Conservation (phyloP, 805 yeast genomes). For the Scheffersomyces ergatensis region DNA sequence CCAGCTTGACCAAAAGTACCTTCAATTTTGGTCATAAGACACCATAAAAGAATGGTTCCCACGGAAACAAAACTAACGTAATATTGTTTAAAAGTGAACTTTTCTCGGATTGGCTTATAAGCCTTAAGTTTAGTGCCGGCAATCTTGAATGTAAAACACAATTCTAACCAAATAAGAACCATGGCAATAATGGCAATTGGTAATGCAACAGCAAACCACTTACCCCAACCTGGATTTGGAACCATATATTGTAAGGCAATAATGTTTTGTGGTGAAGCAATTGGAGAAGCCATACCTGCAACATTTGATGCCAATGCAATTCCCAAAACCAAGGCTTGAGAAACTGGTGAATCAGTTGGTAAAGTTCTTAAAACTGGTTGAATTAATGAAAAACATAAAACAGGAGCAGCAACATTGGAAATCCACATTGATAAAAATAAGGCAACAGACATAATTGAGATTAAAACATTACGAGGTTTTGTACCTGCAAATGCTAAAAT, state of each 20-base stretch:
- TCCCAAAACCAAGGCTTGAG: slow-evolving; percentile 82
- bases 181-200: slow-evolving; percentile 73
- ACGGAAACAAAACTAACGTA: slow-evolving; percentile 41
- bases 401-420: slow-evolving; percentile 96
- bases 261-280: slow-evolving; percentile 94
- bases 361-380: slow-evolving; percentile 86
- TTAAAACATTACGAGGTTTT: slow-evolving; percentile 70
- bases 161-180: slow-evolving; percentile 67
- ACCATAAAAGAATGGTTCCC: slow-evolving; percentile 48
- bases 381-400: slow-evolving; percentile 82
- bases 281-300: slow-evolving; percentile 98
- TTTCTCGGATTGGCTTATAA: slow-evolving; percentile 45
- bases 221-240: slow-evolving; percentile 83
- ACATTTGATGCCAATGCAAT: slow-evolving; percentile 90
- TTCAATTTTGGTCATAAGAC: slow-evolving; percentile 42
- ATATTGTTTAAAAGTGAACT: slow-evolving; percentile 43
- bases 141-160: slow-evolving; percentile 62
- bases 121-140: slow-evolving; percentile 46
- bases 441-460: slow-evolving; percentile 84
- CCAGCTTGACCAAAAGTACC: slow-evolving; percentile 48
- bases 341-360: slow-evolving; percentile 74
- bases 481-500: slow-evolving; percentile 83
- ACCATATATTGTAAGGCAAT: slow-evolving; percentile 86
- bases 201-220: slow-evolving; percentile 86
- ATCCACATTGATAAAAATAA: slow-evolving; percentile 92